Conservation (phyloP, 805 yeast genomes). For the Saturnispora saitoi region DNA sequence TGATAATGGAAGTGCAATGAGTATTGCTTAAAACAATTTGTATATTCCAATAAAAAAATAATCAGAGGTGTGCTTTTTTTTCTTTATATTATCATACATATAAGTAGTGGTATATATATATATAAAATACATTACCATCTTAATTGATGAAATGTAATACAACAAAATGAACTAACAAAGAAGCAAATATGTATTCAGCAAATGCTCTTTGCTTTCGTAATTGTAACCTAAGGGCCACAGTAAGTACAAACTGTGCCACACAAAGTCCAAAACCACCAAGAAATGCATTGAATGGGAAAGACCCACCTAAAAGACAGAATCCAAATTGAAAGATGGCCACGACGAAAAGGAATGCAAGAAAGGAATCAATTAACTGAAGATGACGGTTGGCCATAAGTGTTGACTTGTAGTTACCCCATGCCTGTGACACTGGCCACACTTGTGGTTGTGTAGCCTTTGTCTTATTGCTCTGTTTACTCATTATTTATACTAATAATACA, state of each 20-base stretch:
- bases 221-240: constrained; percentile 64
- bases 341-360: constrained; percentile 62
- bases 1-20: constrained; percentile 23
- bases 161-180: constrained; percentile 80
- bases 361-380: constrained; percentile 64
- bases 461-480: neutral
- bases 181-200: constrained; percentile 82
- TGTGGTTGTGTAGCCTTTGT: neutral
- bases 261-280: constrained; percentile 86
- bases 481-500: neutral
- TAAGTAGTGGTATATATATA: neutral
- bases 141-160: constrained; percentile 86
- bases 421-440: neutral
- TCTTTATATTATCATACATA: neutral
- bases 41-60: too few species aligned
- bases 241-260: constrained; percentile 91
- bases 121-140: constrained; percentile 2
- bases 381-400: constrained; percentile 25
- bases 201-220: constrained; percentile 16
- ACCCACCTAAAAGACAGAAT: constrained; percentile 71
- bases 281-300: constrained; percentile 95
- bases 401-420: neutral
- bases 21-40: constrained; percentile 24
- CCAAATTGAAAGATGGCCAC: constrained; percentile 73
- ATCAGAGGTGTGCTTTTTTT: constrained; percentile 5